Evolutionary conservation across 495 filamentous ascomycete species (phyloP), one percentile per base, ranked within the genome.

Genomic region (Rhypophila decipiens): DNA sequence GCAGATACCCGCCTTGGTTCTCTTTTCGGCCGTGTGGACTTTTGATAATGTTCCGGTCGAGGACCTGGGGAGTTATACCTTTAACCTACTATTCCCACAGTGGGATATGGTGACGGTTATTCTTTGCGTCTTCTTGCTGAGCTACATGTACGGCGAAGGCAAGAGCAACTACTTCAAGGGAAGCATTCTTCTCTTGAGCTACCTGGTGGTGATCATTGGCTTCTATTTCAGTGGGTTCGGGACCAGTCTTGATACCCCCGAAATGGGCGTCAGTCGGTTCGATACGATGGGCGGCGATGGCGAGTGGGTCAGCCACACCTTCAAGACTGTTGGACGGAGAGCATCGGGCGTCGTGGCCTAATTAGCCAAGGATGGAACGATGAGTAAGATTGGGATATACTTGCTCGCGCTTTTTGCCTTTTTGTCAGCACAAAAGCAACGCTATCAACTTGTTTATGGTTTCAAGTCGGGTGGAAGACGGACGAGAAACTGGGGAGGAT

Each of bases 101-200:
- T 99, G 93, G 93, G 93, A 99, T 60, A 90, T 99, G 86, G 83
- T 96, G 31, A 95, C 89, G 22, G 91, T 97, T 34, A 96, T 96
- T 45, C 77, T 99, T 40, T 97, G 94, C 61, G 91, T 99, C 24
- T 97, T 99, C 74, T 71, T 99, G 31, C 77, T 99, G 33, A 94
- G 88, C 45, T 95, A 97, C 67, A 91, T 99, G 75, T 95, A 97
- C 51, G 90, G 94, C 49, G 93, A 99, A 68, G 93, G 93, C 40
- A 99, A 99, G 77, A 88, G 86, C 68, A 89, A 89, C 63, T 89
- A 89, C 67, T 89, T 89, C 78, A 89, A 83, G 67, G 93, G 93
- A 39, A 95, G 88, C 49, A 95, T 96, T 56, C 77, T 99, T 41
- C 80, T 97, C 47, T 74, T 99, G 22, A 91, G 86, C 37, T 99